Evolutionary conservation across 1,139 yeast genomes (phyloP).

Genomic region (Komagataea norvegica): DNA sequence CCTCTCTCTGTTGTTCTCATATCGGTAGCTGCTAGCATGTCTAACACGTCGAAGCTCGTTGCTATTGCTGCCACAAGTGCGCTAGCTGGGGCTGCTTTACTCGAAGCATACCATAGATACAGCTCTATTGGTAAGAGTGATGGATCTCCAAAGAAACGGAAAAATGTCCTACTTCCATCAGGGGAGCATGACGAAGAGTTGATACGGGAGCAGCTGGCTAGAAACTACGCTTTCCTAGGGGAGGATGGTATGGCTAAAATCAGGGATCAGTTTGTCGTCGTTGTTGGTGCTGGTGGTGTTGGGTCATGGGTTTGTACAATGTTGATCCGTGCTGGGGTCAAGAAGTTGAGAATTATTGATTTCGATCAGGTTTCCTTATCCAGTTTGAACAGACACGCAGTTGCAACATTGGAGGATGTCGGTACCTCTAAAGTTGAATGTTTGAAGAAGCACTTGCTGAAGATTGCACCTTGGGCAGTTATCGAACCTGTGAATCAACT

Average conservation of each 20-base stretch:
- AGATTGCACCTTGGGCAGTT: constrained; percentile 88
- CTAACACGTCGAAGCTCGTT: constrained; percentile 10
- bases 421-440: constrained; percentile 87
- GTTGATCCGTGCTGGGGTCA: constrained; percentile 87
- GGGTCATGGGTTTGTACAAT: constrained; percentile 96
- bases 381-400: constrained; percentile 89
- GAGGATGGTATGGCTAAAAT: constrained; percentile 77
- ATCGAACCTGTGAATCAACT: constrained; percentile 73
- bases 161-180: background rate
- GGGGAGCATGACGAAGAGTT: constrained; percentile 60
- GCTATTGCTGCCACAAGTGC: constrained; percentile 37
- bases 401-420: constrained; percentile 82
- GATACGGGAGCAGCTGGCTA: constrained; percentile 83
- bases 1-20: background rate
- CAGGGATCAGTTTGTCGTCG: constrained; percentile 68
- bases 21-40: background rate
- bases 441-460: constrained; percentile 54
- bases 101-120: constrained; percentile 39
- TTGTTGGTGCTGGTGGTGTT: constrained; percentile 98
- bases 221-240: constrained; percentile 89
- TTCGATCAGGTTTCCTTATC: constrained; percentile 94
- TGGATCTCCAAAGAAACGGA: constrained; percentile 8
- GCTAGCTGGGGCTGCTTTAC: constrained; percentile 35
- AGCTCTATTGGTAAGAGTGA: background rate
- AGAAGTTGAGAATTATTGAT: constrained; percentile 73